Conservation (phyloP, 2,329 filamentous ascomycete genomes). For the Calonectria naviculata region DNA sequence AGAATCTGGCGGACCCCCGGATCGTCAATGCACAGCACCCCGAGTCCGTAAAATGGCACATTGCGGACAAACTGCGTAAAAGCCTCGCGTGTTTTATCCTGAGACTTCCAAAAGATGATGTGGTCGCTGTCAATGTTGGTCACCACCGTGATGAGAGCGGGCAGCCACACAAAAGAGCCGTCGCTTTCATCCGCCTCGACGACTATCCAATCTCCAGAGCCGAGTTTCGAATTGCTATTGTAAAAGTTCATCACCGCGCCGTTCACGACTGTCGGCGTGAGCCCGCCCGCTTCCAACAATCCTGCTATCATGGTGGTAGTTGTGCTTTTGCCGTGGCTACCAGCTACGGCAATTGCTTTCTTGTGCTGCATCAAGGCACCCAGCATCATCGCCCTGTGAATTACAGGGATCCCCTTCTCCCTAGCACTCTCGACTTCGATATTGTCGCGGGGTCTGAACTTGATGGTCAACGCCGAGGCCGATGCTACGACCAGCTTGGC, state of each 20-base stretch:
- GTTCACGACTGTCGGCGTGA: background rate
- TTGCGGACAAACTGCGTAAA: background rate
- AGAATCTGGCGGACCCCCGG: background rate
- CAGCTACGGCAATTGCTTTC: background rate
- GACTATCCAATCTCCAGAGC: background rate
- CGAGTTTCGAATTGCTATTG: background rate
- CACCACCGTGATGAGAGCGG: background rate
- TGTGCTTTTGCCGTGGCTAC: constrained; percentile 1
- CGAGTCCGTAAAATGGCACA: background rate
- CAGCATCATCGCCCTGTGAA: background rate
- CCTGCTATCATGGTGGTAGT: background rate
- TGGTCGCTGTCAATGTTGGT: background rate
- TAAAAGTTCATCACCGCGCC: background rate
- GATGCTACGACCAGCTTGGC: background rate
- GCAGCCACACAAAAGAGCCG: background rate
- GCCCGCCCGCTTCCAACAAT: background rate
- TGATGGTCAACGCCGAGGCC: background rate
- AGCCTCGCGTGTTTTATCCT: background rate
- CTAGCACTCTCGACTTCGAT: background rate
- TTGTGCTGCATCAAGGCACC: background rate
- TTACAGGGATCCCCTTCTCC: background rate
- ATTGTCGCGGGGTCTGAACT: background rate
- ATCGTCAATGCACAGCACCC: background rate
- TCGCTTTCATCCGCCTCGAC: background rate
- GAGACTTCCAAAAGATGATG: background rate